These are phyloP conservation scores for Rhizopogon sp. DNA, from an alignment of 768 basidiomycete genomes.

Conservation along the genomic window DNA sequence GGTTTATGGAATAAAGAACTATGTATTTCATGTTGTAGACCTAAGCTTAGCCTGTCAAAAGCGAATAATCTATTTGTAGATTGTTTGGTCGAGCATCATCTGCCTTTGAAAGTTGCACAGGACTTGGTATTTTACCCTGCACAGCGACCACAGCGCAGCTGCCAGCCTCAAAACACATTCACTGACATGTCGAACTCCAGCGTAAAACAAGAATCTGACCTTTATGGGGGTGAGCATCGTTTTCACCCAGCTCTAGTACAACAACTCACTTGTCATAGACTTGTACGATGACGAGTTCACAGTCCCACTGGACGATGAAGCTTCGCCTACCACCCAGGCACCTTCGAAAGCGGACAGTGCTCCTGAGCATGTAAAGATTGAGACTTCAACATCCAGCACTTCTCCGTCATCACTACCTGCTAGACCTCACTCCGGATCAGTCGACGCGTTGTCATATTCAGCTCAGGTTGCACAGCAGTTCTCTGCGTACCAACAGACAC, in stretches of 20 bases:
- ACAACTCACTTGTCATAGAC: constrained; percentile 29
- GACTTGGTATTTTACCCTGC: neutral
- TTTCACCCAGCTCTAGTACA: neutral
- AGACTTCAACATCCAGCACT: constrained; percentile 11
- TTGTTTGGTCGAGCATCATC: constrained; percentile 1
- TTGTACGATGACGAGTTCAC: constrained; percentile 47
- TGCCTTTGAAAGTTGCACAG: neutral
- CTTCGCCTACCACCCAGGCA: constrained; percentile 21
- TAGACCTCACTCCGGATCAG: constrained; percentile 20
- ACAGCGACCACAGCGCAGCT: neutral
- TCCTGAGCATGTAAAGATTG: constrained; percentile 18
- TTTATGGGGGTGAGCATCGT: constrained; percentile 39
- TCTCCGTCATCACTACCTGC: constrained; percentile 17
- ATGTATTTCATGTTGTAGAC: constrained; percentile 3
- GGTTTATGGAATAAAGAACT: constrained; percentile 1
- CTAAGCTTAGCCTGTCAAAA: too few relatives aligned
- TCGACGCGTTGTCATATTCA: constrained; percentile 44
- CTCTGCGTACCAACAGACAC: constrained; percentile 58
- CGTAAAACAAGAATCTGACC: constrained; percentile 33
- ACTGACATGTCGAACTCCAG: constrained; percentile 26
- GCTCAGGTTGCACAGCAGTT: constrained; percentile 66
- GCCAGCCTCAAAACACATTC: constrained; percentile 15
- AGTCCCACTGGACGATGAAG: constrained; percentile 27
- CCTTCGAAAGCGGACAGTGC: constrained; percentile 14
- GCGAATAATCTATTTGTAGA: neutral